A percentile compares a stretch with the other conserved stretches of the same genome.
These are phyloP conservation scores for Penicillium sp. DNA, from an alignment of 2,329 filamentous ascomycete species.

Conservation along the genomic window DNA sequence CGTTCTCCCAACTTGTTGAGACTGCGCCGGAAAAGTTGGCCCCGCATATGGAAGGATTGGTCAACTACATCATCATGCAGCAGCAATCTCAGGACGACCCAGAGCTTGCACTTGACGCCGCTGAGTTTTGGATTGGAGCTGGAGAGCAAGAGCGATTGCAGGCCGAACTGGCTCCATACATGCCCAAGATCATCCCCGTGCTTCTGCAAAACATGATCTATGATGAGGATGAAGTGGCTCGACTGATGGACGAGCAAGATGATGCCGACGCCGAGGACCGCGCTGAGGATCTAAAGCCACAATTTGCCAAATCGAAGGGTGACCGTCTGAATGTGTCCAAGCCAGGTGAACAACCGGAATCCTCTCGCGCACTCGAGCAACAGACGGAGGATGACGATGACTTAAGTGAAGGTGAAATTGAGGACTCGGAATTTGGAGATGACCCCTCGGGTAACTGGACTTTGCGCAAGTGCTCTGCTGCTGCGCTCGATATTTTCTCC, in stretches of 20 bases:
- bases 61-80: conserved; percentile 86
- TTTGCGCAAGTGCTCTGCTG: conserved; percentile 89
- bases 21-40: conserved; percentile 80
- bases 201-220: conserved; percentile 94
- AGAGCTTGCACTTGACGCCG: conserved; percentile 84
- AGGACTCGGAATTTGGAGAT: conserved; percentile 60
- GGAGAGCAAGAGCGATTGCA: conserved; percentile 79
- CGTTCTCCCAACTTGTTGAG: conserved; percentile 86
- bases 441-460: conserved; percentile 93
- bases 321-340: conserved; percentile 52
- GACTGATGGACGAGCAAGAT: conserved; percentile 72
- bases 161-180: conserved; percentile 64
- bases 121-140: conserved; percentile 93
- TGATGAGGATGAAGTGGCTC: conserved; percentile 80
- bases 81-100: conserved; percentile 74
- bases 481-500: conserved; percentile 86
- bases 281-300: conserved; percentile 80
- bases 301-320: conserved; percentile 66
- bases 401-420: conserved; percentile 77
- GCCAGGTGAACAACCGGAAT: conserved; percentile 29
- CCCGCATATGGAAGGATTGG: conserved; percentile 76
- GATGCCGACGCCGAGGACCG: conserved; percentile 89
- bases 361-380: conserved; percentile 38
- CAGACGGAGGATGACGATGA: conserved; percentile 55
- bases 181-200: conserved; percentile 78